Evolutionary conservation across 2,329 filamentous ascomycete species (phyloP), one percentile per base, ranked within the genome.

Genomic region (Colletotrichum neosansevieriae): DNA sequence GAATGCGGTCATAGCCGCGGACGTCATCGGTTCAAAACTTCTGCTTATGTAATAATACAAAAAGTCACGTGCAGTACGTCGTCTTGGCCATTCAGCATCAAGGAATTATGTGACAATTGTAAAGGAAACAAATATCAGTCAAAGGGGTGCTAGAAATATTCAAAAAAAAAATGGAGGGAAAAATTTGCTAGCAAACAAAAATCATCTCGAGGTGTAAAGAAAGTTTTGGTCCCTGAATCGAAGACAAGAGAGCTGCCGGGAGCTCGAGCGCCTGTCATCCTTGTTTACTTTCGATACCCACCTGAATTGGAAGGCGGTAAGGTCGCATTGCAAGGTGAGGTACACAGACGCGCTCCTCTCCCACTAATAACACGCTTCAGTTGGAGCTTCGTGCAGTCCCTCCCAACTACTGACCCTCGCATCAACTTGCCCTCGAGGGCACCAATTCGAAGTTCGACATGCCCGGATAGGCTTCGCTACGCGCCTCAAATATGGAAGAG

Each of bases 401-500:
- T 34, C 36, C 12, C 32, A 40, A 24, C 38, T 13, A 11, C 21
- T 4, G 1, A n/a, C 12, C 11, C 29, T 12, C 36, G 7, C 4
- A 12, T 17, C n/a, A 10, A 24, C 13, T 17, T 9, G 12, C 29
- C n/a, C 15, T 13, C 12, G 44, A 51, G 19, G 38, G 6, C 60
- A 2, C 3, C 9, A 42, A 12, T 10, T 19, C 2, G 4, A 19
- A 29, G 24, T 24, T 0, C 34, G 44, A 60, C 6, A 64, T 66
- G 60, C 9, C n/a, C 36, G 9, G 36, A 36, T 56, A 42, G 17
- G 19, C 15, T 4, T 5, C 3, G 6, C 6, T 4, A 63, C 19
- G 5, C 42, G n/a, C 7, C 10, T 34, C 7, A 3, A 56, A 4
- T 3, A 82, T 82, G 81, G 86, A 88, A 71, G 81, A 84, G 63